A percentile compares a stretch with the other conserved stretches of the same genome.
Evolutionary conservation across 2,329 filamentous ascomycete genomes (phyloP).

Genomic region (Penicillium italicum): DNA sequence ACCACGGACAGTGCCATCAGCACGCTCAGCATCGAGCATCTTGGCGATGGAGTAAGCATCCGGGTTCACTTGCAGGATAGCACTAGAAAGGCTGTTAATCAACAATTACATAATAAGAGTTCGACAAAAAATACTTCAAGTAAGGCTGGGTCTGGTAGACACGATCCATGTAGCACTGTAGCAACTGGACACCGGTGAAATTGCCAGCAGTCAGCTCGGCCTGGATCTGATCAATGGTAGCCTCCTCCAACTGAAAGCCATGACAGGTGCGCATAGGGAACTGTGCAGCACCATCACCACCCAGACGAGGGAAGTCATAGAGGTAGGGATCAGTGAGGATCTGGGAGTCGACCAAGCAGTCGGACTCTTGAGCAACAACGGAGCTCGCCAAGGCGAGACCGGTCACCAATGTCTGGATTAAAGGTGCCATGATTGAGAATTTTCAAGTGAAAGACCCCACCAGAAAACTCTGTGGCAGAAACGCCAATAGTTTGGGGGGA

Average conservation of each 20-base stretch:
- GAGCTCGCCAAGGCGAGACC: conserved; percentile 22
- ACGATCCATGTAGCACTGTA: conserved; percentile 61
- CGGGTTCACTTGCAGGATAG: conserved; percentile 64
- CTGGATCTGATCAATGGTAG: conserved; percentile 66
- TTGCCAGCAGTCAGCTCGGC: conserved; percentile 51
- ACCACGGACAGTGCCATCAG: conserved; percentile 55
- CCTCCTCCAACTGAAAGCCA: conserved; percentile 62
- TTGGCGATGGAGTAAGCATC: conserved; percentile 62
- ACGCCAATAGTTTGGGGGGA: conserved; percentile 12
- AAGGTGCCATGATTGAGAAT: conserved; percentile 15
- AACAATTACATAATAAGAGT: not conserved
- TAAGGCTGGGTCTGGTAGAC: conserved; percentile 62
- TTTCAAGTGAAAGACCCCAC: conserved; percentile 11
- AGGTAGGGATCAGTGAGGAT: conserved; percentile 29
- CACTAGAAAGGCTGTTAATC: conserved; percentile 18
- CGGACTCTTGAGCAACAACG: conserved; percentile 18
- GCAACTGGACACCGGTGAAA: conserved; percentile 57
- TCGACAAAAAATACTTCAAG: conserved; percentile 50
- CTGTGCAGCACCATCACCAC: conserved; percentile 32
- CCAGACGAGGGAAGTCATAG: conserved; percentile 40
- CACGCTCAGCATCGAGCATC: conserved; percentile 59
- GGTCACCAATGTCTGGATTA: conserved; percentile 19
- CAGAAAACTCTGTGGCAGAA: conserved; percentile 18
- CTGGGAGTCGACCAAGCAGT: conserved; percentile 33
- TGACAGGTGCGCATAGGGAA: conserved; percentile 64